Evolutionary conservation across 2,329 filamentous ascomycete species (phyloP).

Genomic region (Domatiomyces globalis): DNA sequence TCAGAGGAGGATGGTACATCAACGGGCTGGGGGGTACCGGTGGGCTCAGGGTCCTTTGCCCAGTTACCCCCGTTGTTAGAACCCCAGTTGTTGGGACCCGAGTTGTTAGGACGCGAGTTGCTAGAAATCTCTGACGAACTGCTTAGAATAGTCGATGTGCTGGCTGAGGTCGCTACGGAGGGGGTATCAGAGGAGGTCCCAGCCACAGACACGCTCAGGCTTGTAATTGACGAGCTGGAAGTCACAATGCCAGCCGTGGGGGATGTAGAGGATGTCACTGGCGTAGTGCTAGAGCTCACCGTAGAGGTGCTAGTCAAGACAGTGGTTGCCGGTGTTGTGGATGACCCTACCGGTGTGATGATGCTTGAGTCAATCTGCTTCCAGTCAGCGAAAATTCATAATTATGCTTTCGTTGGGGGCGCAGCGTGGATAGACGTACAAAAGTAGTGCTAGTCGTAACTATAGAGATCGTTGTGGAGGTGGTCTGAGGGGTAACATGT

Average conservation of each 20-base stretch:
- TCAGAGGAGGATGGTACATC: no score
- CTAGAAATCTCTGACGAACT: background rate
- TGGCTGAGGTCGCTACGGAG: slow-evolving; percentile 17
- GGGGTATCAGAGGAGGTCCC: slow-evolving; percentile 30
- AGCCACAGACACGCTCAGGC: slow-evolving; percentile 15
- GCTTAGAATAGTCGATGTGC: slow-evolving; percentile 1
- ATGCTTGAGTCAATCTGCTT: background rate
- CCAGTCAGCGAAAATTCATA: background rate
- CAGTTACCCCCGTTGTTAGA: background rate
- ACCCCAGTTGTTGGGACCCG: background rate
- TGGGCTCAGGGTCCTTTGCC: background rate
- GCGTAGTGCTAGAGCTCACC: background rate
- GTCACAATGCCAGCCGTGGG: slow-evolving; percentile 19
- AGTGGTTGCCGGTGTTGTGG: slow-evolving; percentile 3
- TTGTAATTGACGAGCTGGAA: slow-evolving; percentile 14
- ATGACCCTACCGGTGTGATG: background rate
- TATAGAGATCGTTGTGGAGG: slow-evolving; percentile 1
- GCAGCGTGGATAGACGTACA: background rate
- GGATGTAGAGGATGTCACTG: slow-evolving; percentile 18
- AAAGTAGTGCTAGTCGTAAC: slow-evolving; percentile 1
- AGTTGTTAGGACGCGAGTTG: background rate
- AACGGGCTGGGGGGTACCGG: no score
- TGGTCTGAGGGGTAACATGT: background rate
- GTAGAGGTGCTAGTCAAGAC: background rate
- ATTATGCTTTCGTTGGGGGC: background rate